Evolutionary conservation across 352 stramenopile genomes (phyloP).

Genomic region (Blastocystis hominis): DNA sequence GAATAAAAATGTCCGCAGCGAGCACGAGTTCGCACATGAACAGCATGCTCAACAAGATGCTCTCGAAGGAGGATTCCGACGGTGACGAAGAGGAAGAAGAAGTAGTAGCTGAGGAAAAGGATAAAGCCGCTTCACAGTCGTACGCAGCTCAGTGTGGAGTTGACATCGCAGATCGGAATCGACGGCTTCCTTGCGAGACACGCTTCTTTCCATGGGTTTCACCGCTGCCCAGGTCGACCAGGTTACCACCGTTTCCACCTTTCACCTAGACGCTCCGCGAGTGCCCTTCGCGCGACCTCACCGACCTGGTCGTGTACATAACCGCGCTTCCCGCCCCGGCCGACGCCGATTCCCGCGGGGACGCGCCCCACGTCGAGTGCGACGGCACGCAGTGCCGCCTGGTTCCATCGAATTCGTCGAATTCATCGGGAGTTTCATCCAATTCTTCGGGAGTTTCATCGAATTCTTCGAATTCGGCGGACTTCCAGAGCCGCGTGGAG

Average conservation of each 20-base stretch:
- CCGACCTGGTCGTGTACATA: constrained; percentile 10
- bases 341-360: background rate
- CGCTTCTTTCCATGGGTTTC: constrained; percentile 30
- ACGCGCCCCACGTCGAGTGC: background rate
- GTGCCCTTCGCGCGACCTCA: constrained; percentile 28
- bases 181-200: background rate
- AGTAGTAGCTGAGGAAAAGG: background rate
- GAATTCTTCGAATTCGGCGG: background rate
- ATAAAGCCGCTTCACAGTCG: background rate
- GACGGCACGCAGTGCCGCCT: constrained; percentile 15
- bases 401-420: background rate
- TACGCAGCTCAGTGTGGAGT: too few species aligned
- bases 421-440: too few species aligned
- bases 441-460: too few species aligned
- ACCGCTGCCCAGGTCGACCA: background rate
- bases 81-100: constrained; percentile 30
- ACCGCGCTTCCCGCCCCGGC: background rate
- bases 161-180: background rate
- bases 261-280: background rate
- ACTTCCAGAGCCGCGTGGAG: background rate
- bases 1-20: constrained; percentile 1
- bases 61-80: background rate
- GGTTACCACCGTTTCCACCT: background rate
- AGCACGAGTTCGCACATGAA: background rate
- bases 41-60: background rate